A percentile compares a stretch with the other conserved stretches of the same genome.
phyloP scores from a whole-genome alignment of 2,329 filamentous ascomycete genomes.

The Cladobotryum mycophilum region DNA sequence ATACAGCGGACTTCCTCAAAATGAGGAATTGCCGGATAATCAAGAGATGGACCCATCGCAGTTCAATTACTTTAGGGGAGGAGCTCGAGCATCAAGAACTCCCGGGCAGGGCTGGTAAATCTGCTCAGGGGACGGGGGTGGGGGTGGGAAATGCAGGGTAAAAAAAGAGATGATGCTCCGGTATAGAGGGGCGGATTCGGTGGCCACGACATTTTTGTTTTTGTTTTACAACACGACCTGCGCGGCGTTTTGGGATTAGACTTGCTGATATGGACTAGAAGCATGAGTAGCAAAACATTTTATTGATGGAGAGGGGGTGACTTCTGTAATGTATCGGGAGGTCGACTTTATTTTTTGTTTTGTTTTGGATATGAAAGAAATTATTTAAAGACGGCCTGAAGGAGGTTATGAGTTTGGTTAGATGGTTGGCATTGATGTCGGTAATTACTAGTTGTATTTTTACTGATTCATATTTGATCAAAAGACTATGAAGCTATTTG shows the following conservation, averaged over 20 bases:
- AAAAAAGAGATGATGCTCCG: background rate
- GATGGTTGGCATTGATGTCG: background rate
- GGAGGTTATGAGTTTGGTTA: too few relatives aligned
- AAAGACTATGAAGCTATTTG: too few relatives aligned
- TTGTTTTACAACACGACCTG: conserved; percentile 9
- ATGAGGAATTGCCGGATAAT: conserved; percentile 32
- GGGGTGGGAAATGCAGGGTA: background rate
- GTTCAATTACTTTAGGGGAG: conserved; percentile 53
- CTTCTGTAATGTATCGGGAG: background rate
- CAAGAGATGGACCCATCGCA: conserved; percentile 37
- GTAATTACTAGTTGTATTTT: too few relatives aligned
- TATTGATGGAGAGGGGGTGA: background rate
- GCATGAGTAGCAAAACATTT: background rate
- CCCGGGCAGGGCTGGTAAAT: conserved; percentile 37
- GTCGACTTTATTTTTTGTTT: too few relatives aligned
- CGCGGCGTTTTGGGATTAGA: conserved; percentile 16
- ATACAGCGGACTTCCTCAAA: conserved; percentile 54
- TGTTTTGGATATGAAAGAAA: conserved; percentile 1
- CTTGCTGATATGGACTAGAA: background rate
- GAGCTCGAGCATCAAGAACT: conserved; percentile 19
- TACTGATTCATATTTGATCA: too few relatives aligned
- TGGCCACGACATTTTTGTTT: background rate
- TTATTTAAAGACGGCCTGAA: too few relatives aligned
- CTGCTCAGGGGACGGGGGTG: background rate
- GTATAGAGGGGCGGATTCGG: background rate